These are phyloP conservation scores for Phytophthora idaei DNA, from an alignment of 352 stramenopile species.

Conservation along the genomic window DNA sequence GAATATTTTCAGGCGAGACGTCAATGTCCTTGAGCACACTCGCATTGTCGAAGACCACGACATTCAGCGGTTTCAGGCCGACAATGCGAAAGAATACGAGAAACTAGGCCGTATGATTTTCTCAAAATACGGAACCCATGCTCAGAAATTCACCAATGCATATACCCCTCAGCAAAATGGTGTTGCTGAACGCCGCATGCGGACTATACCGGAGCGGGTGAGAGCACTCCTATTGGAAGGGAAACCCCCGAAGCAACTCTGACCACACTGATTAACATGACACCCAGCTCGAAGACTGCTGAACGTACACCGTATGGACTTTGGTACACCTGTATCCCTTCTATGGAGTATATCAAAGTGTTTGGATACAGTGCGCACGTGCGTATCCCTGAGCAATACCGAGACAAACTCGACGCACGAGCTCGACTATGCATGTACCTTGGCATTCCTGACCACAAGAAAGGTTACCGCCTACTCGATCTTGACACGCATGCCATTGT, in stretches of 20 bases:
- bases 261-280: neutral
- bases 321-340: too few relatives aligned
- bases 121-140: neutral
- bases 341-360: too few relatives aligned
- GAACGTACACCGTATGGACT: too few relatives aligned
- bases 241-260: neutral
- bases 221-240: too few relatives aligned
- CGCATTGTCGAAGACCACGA: neutral
- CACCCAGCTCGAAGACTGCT: neutral
- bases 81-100: neutral
- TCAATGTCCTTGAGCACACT: neutral
- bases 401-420: too few relatives aligned
- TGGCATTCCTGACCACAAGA: too few relatives aligned
- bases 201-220: too few relatives aligned
- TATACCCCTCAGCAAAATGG: neutral
- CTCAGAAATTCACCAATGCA: neutral
- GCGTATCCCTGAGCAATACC: too few relatives aligned
- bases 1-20: neutral
- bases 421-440: too few relatives aligned
- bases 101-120: neutral
- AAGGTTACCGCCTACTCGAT: too few relatives aligned
- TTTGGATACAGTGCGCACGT: too few relatives aligned
- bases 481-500: too few relatives aligned
- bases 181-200: neutral
- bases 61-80: neutral